These are phyloP conservation scores for Ascochyta rabiei DNA, from an alignment of 2,329 filamentous ascomycete genomes.

Conservation along the genomic window DNA sequence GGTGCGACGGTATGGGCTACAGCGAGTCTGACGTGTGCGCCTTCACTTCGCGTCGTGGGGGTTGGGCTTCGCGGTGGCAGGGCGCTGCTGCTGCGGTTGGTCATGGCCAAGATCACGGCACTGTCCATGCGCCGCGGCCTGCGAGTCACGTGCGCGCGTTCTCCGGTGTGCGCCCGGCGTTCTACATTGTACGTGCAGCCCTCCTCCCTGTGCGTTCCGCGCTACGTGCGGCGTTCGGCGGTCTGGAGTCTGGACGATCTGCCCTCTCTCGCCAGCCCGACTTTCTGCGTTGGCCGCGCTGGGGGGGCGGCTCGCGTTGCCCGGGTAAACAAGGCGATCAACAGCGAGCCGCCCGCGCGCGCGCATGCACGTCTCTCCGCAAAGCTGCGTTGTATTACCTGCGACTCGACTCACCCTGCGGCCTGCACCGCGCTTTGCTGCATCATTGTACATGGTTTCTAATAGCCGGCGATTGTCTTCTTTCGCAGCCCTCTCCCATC, in stretches of 20 bases:
- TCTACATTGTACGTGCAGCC: too few relatives aligned
- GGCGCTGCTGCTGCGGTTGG: background rate
- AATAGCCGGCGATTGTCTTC: constrained; percentile 18
- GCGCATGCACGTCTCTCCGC: constrained; percentile 18
- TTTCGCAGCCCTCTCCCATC: constrained; percentile 11
- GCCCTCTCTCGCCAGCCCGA: too few relatives aligned
- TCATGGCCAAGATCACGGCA: constrained; percentile 8
- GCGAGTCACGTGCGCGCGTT: constrained; percentile 10
- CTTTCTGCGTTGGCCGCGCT: too few relatives aligned
- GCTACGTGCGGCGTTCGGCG: too few relatives aligned
- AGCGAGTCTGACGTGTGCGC: background rate
- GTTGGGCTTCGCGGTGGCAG: background rate
- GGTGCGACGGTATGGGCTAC: background rate
- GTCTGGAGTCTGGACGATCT: too few relatives aligned
- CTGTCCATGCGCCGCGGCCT: constrained; percentile 5
- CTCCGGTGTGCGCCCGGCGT: too few relatives aligned
- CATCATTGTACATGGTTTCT: constrained; percentile 39
- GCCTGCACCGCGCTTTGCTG: constrained; percentile 16
- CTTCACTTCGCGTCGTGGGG: background rate
- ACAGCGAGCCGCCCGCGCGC: constrained; percentile 15
- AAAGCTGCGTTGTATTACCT: constrained; percentile 19
- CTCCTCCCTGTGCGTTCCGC: too few relatives aligned
- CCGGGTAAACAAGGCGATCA: constrained; percentile 30
- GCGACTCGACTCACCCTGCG: constrained; percentile 15
- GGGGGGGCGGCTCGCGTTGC: constrained; percentile 13